Base-by-base conservation (phyloP, 441 rosid species). In the Lagerstroemia fauriei region DNA sequence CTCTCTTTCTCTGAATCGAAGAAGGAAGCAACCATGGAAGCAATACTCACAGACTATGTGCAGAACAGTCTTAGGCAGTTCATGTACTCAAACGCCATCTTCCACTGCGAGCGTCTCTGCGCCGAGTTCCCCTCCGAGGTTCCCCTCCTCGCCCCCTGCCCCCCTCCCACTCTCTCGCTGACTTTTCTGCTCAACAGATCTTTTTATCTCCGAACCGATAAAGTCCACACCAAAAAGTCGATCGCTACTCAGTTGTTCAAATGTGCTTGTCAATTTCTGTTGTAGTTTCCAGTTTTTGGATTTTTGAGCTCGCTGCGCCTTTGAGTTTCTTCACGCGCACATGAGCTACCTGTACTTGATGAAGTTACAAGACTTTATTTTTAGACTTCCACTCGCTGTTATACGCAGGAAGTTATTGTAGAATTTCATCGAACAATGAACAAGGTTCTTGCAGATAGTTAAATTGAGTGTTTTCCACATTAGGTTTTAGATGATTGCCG, bases 71-170 rank as follows among this genome's bases (percentile, higher is more conserved):
- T 95, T 44, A 95, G 95, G 74, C 90, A 92, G 83, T 94, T 96
- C 89, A 91, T 95, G 85, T 77, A 86, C 88, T 90, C 88, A 34
- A 96, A 96, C 89, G 95, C 98, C 86, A 91, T 93, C 83, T 96
- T 96, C 89, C 89, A 95, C 90, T 95, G 98, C 84, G 99, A 96
- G 86, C 96, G 98, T 75, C 96, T 96, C 85, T 94, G 95, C 80
- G 96, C 98, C 22, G 98, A 96, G 91, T 96, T 92, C 84, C 98
- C 98, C 31, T 89, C 98, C 22, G 98, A 96, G 98, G 99, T 96
- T 14, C 48, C 1, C 1, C 77, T 44, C 63, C 68, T 61, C n/a
- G n/a, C n/a, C 2, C 68, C 68, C 13, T 61, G n/a, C 46, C 3
- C 24, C 3, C 32, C 47, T 14, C 47, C 32, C 41, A 0, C 24